phyloP scores from a whole-genome alignment of 352 stramenopile genomes.

The Phytophthora uliginosa region DNA sequence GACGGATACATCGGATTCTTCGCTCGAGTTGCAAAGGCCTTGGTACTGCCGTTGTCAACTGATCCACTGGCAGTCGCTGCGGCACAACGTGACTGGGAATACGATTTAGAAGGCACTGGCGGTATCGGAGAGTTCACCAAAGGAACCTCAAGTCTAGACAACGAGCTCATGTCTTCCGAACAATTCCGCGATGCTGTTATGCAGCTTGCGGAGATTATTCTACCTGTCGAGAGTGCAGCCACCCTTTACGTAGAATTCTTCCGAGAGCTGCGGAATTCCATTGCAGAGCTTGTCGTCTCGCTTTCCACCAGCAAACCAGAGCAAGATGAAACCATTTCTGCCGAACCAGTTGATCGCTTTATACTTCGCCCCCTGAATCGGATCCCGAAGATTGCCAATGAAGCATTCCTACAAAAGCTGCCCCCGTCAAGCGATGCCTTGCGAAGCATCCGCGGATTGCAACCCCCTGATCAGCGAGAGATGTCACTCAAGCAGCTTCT shows the following conservation, averaged over 20 bases:
- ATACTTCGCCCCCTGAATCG: conserved; percentile 47
- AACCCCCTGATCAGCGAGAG: conserved; percentile 51
- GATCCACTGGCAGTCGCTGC: conserved; percentile 45
- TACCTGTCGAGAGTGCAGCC: conserved; percentile 66
- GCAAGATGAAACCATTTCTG: conserved; percentile 18
- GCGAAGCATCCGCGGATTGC: conserved; percentile 52
- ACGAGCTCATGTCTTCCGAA: conserved; percentile 43
- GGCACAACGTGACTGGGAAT: conserved; percentile 74
- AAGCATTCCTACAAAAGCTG: conserved; percentile 65
- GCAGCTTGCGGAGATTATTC: conserved; percentile 67
- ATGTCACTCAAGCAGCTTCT: conserved; percentile 87
- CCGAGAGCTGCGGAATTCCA: conserved; percentile 58
- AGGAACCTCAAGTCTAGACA: conserved; percentile 10
- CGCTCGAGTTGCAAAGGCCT: conserved; percentile 61
- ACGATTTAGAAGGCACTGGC: conserved; percentile 54
- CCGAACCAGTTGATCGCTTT: conserved; percentile 23
- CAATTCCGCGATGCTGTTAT: conserved; percentile 72
- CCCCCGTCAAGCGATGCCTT: conserved; percentile 59
- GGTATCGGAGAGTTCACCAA: conserved; percentile 6
- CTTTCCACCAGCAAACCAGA: conserved; percentile 22
- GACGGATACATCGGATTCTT: conserved; percentile 70
- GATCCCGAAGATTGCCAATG: conserved; percentile 61
- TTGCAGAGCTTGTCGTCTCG: conserved; percentile 39
- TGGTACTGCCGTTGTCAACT: conserved; percentile 59
- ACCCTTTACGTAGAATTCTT: conserved; percentile 63